These are phyloP conservation scores for Dillenia turbinata DNA, from an alignment of 164 flowering plant genomes.

Conservation along the genomic window DNA sequence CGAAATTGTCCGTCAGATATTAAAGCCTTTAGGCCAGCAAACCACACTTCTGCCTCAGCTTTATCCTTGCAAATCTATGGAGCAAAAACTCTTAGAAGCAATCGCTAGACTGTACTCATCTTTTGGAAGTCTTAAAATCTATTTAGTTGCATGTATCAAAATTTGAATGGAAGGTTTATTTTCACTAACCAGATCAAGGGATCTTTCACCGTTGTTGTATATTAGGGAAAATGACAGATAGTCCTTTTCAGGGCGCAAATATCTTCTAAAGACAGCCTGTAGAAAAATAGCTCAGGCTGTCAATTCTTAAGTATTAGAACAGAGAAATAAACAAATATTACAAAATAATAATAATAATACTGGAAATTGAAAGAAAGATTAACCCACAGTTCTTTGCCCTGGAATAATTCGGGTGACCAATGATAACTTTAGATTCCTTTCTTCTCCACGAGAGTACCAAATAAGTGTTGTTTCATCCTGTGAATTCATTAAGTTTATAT, in stretches of 20 bases:
- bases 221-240: conserved; percentile 88
- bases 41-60: conserved; percentile 80
- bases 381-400: conserved; percentile 63
- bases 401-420: conserved; percentile 34
- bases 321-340: no score
- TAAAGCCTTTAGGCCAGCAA: conserved; percentile 70
- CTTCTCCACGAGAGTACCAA: conserved; percentile 54
- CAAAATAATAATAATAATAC: no score
- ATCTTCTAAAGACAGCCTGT: conserved; percentile 84
- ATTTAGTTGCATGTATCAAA: not conserved
- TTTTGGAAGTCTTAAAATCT: conserved; percentile 1
- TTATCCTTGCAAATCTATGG: conserved; percentile 87
- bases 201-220: conserved; percentile 78
- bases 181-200: conserved; percentile 84
- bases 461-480: conserved; percentile 56
- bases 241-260: conserved; percentile 82
- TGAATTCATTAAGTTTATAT: not conserved
- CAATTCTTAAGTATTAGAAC: not conserved
- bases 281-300: conserved; percentile 8
- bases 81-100: not conserved
- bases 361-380: not conserved
- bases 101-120: conserved; percentile 3
- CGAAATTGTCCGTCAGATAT: conserved; percentile 42
- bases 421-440: conserved; percentile 37
- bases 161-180: not conserved